A percentile compares a stretch with the other conserved stretches of the same genome.
Conservation (phyloP, 345 rosid genomes). For the Aquilaria yunnanensis region DNA sequence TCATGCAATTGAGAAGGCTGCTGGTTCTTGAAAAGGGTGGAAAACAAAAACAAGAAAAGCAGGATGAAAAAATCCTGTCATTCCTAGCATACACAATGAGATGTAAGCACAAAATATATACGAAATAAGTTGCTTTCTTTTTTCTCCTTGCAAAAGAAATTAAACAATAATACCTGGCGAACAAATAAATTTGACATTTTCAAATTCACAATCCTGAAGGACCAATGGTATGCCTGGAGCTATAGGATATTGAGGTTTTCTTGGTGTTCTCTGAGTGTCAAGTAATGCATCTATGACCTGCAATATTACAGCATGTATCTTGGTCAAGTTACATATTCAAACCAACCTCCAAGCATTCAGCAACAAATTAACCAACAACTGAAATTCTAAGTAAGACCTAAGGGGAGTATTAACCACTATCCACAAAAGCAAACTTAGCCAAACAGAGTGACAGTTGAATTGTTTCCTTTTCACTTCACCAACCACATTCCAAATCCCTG, state of each 20-base stretch:
- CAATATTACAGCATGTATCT: neutral
- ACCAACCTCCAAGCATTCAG: too few relatives aligned
- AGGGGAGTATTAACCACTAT: too few relatives aligned
- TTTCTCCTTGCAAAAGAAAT: neutral
- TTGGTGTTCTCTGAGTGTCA: conserved; percentile 50
- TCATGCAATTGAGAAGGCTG: conserved; percentile 5
- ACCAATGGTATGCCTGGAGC: conserved; percentile 83
- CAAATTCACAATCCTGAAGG: conserved; percentile 72
- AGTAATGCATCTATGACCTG: conserved; percentile 71
- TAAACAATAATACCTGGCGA: conserved; percentile 52
- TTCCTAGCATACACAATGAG: neutral
- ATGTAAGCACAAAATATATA: neutral
- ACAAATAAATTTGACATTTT: conserved; percentile 60
- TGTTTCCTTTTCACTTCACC: too few relatives aligned
- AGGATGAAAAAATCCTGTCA: conserved; percentile 1
- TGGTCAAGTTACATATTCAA: too few relatives aligned
- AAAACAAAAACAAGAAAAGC: neutral
- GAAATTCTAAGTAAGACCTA: too few relatives aligned
- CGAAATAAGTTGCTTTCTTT: too few relatives aligned
- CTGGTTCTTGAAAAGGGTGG: neutral
- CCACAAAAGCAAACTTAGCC: too few relatives aligned
- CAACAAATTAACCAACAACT: too few relatives aligned
- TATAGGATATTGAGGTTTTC: conserved; percentile 81
- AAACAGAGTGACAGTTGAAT: too few relatives aligned
- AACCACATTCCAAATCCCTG: too few relatives aligned